Conservation (phyloP, 1,284 basidiomycete species). For the Golubevia pallescens region DNA sequence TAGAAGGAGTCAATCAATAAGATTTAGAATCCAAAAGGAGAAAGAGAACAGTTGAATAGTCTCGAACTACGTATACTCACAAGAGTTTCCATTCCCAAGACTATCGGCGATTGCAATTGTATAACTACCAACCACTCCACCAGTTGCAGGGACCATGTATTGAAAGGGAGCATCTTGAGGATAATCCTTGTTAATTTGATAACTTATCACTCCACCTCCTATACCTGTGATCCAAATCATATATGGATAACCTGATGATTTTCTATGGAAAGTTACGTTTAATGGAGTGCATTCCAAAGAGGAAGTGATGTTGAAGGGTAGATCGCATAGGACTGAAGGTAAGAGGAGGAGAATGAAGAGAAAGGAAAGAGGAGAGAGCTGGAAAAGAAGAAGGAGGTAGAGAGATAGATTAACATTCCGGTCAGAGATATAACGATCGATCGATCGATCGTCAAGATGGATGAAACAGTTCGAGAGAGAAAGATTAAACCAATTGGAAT, state of each 20-base stretch:
- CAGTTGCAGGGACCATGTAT: constrained; percentile 25
- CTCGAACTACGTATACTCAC: constrained; percentile 13
- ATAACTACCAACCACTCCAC: constrained; percentile 22
- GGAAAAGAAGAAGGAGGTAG: too few species aligned
- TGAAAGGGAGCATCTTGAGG: constrained; percentile 35
- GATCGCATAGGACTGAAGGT: too few species aligned
- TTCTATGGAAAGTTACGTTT: constrained; percentile 35
- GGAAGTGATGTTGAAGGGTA: neutral
- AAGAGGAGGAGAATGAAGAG: too few species aligned
- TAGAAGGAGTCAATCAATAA: constrained; percentile 13
- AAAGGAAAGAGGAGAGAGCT: too few species aligned
- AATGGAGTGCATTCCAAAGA: constrained; percentile 36
- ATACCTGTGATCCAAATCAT: constrained; percentile 28
- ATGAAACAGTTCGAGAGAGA: too few species aligned
- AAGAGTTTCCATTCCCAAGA: constrained; percentile 34
- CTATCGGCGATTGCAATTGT: constrained; percentile 27
- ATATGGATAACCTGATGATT: constrained; percentile 21
- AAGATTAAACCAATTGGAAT: too few species aligned
- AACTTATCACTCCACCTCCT: constrained; percentile 20
- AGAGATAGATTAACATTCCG: too few species aligned
- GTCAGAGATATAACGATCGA: too few species aligned
- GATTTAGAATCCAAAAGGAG: constrained; percentile 2
- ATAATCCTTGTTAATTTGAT: constrained; percentile 27
- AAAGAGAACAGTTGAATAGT: neutral
- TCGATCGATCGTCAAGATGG: too few species aligned